Evolutionary conservation across 208 protist species (phyloP).

Genomic region (Trypanosoma grayi): DNA sequence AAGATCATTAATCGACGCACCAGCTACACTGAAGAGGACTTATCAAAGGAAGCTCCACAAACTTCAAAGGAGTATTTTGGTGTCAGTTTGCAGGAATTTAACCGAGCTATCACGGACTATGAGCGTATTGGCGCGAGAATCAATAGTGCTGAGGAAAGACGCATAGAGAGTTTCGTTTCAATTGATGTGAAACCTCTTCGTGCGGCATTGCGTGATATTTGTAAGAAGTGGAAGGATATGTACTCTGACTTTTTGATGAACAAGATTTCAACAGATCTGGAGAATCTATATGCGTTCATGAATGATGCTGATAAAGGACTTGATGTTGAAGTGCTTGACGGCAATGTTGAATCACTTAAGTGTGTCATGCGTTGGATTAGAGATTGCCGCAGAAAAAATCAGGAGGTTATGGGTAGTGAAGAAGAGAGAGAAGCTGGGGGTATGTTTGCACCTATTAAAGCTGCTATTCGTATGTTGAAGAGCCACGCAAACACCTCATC

Average conservation of each 20-base stretch:
- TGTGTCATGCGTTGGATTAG: conserved; percentile 93
- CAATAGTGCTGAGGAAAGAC: conserved; percentile 84
- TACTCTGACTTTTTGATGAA: conserved; percentile 94
- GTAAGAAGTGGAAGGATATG: conserved; percentile 94
- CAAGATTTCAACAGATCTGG: conserved; percentile 84
- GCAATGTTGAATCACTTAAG: conserved; percentile 88
- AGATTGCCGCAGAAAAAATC: conserved; percentile 87
- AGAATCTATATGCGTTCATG: conserved; percentile 90
- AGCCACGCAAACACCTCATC: conserved; percentile 78
- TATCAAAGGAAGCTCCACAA: conserved; percentile 28
- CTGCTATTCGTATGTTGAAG: conserved; percentile 91
- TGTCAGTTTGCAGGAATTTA: conserved; percentile 91
- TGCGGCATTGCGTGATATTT: conserved; percentile 87
- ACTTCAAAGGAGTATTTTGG: conserved; percentile 85
- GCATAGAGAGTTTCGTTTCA: conserved; percentile 87
- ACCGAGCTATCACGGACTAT: conserved; percentile 93
- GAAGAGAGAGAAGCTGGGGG: conserved; percentile 80
- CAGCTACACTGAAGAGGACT: conserved; percentile 55
- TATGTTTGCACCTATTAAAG: conserved; percentile 91
- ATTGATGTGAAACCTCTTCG: conserved; percentile 96
- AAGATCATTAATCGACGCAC: conserved; percentile 22
- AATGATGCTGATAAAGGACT: conserved; percentile 90
- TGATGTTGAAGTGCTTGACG: conserved; percentile 90
- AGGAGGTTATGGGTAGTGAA: conserved; percentile 81
- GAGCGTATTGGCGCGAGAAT: conserved; percentile 80